Evolutionary conservation across 306 rosid species (phyloP), one percentile per base, ranked within the genome.

Genomic region (Rubus idaeus): DNA sequence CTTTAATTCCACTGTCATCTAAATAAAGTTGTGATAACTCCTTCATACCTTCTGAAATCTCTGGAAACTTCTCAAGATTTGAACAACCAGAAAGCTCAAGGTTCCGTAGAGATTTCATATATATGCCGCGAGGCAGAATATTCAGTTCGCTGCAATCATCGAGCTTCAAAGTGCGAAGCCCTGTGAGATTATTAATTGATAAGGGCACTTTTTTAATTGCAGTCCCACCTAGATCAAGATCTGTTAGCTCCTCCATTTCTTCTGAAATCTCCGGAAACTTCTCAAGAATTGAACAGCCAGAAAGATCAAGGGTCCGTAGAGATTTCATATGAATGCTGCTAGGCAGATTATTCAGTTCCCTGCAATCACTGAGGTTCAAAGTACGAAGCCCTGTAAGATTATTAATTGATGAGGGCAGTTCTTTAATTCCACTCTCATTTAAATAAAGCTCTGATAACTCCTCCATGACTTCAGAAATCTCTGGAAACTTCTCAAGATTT

Each of bases 121-220:
- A 18, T 5, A 75, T 51, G 14, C 7, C 57, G 53, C 16, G 45
- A 51, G 63, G 70, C 35, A 81, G 62, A 52, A 0, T 12, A 2
- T 35, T 5, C 20, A 17, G 2, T n/a, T 52, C 3, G 8, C 12
- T 1, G 67, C 80, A 80, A 8, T 16, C 3, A 0, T 1, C 0
- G 14, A 78, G 26, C 18, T 47, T 2, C 44, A 52, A 52, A 17
- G 3, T 2, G n/a, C 51, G 1, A 66, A 21, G 55, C 3, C 55
- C 6, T 0, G 13, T 21, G 23, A 64, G 82, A 7, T 72, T 64
- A 2, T 50, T 63, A 26, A 79, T 72, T 3, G 73, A 71, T 0
- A 5, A 10, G 1, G 65, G 83, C 2, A 79, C 10, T 21, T 65
- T 30, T 52, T n/a, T 30, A 41, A 79, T 73, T 12, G 10, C 69